These are phyloP conservation scores for Haplosporangium gracile DNA, from an alignment of 192 early-diverging fungal genomes.

Conservation along the genomic window DNA sequence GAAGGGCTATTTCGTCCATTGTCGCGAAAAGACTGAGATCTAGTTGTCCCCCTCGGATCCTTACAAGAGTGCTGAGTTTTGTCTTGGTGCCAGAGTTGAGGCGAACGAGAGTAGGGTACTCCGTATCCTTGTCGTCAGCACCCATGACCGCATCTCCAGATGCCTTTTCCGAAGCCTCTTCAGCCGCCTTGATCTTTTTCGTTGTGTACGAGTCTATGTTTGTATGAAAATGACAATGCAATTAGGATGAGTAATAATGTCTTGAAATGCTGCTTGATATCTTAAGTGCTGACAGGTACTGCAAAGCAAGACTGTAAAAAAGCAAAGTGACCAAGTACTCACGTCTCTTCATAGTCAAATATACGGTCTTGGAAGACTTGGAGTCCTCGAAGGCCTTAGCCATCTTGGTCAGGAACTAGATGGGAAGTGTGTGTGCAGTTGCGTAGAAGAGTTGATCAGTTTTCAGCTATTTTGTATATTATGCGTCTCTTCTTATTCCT, in stretches of 20 bases:
- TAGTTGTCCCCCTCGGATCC: background rate
- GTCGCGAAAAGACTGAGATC: no score
- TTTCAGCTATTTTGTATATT: background rate
- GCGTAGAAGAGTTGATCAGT: slow-evolving; percentile 2
- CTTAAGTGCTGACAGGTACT: background rate
- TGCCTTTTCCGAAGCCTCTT: slow-evolving; percentile 25
- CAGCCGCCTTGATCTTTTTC: slow-evolving; percentile 41
- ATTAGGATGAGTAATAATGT: background rate
- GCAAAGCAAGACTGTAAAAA: background rate
- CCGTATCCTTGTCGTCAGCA: slow-evolving; percentile 32
- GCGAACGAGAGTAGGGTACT: slow-evolving; percentile 48
- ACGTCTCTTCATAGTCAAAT: slow-evolving; percentile 55
- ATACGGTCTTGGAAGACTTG: slow-evolving; percentile 42
- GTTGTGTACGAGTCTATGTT: slow-evolving; percentile 30
- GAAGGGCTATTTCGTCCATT: no score
- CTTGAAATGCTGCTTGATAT: no score
- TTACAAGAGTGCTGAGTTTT: slow-evolving; percentile 46
- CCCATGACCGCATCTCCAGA: slow-evolving; percentile 39
- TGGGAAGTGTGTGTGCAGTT: background rate
- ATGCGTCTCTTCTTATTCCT: no score
- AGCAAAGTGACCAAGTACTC: background rate
- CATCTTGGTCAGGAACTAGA: slow-evolving; percentile 51
- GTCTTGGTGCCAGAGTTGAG: slow-evolving; percentile 36
- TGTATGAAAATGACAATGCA: background rate
- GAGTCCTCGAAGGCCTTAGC: slow-evolving; percentile 55